phyloP scores from a whole-genome alignment of 495 filamentous ascomycete species.

The Sabuloglossum arenarium region DNA sequence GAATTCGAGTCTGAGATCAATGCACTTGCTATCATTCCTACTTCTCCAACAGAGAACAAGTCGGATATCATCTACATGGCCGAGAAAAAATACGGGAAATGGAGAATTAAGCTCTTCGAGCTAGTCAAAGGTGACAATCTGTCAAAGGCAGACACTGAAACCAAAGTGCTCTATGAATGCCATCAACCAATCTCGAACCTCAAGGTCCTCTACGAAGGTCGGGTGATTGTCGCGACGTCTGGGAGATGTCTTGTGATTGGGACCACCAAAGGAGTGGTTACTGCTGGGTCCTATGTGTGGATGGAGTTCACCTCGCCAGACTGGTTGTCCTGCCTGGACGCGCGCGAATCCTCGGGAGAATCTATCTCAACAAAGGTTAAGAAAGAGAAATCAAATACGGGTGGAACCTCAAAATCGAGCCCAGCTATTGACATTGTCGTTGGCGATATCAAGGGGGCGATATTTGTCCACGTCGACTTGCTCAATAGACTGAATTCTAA shows the following conservation, averaged over 20 bases:
- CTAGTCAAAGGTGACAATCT: not conserved
- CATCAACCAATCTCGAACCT: constrained; percentile 16
- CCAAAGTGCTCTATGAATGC: constrained; percentile 15
- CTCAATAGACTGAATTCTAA: constrained; percentile 28
- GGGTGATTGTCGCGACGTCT: constrained; percentile 16
- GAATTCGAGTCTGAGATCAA: constrained; percentile 20
- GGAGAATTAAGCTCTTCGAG: constrained; percentile 1
- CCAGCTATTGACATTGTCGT: constrained; percentile 41
- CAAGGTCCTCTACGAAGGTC: constrained; percentile 16
- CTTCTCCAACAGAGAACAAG: not conserved
- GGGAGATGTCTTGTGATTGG: constrained; percentile 12
- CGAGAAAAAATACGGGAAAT: constrained; percentile 2
- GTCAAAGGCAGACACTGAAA: constrained; percentile 8
- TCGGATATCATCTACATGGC: not conserved
- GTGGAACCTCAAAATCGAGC: constrained; percentile 12
- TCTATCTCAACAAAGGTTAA: not conserved
- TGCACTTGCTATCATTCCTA: constrained; percentile 11
- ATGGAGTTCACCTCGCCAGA: constrained; percentile 29
- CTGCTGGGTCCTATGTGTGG: constrained; percentile 24
- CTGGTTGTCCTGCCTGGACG: constrained; percentile 35
- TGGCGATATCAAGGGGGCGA: constrained; percentile 50
- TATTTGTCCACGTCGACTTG: constrained; percentile 60
- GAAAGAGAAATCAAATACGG: constrained; percentile 11
- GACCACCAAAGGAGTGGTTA: not conserved
- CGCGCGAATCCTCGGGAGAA: constrained; percentile 11